These are phyloP conservation scores for Pichia sp. DNA, from an alignment of 1,139 yeast genomes.

Conservation along the genomic window DNA sequence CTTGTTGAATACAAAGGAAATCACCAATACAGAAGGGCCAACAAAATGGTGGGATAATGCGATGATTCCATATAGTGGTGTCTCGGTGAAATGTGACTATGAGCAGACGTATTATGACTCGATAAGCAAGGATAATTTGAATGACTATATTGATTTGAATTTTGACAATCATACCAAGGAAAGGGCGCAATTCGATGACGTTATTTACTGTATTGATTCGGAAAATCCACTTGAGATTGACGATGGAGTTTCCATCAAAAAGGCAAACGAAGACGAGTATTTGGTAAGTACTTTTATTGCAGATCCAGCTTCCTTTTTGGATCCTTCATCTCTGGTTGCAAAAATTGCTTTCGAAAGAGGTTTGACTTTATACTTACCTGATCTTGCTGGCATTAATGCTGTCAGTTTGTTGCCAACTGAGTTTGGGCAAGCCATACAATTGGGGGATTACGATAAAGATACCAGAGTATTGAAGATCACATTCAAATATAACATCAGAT, in stretches of 20 bases:
- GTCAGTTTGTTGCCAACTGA: constrained; percentile 68
- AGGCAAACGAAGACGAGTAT: constrained; percentile 34
- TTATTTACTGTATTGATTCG: constrained; percentile 83
- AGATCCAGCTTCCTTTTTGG: constrained; percentile 69
- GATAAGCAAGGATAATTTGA: constrained; percentile 22
- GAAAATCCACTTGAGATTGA: constrained; percentile 85
- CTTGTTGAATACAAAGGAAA: constrained; percentile 33
- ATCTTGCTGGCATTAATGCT: constrained; percentile 38
- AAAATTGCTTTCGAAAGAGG: constrained; percentile 58
- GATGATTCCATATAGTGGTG: constrained; percentile 39
- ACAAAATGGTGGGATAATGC: constrained; percentile 42
- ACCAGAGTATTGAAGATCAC: constrained; percentile 51
- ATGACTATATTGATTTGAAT: constrained; percentile 24
- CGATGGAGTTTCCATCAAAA: constrained; percentile 75
- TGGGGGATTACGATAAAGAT: constrained; percentile 44
- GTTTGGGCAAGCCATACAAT: constrained; percentile 51
- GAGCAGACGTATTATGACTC: constrained; percentile 40
- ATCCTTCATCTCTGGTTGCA: constrained; percentile 47
- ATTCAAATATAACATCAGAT: constrained; percentile 34
- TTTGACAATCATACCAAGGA: constrained; percentile 35
- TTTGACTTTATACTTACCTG: constrained; percentile 73
- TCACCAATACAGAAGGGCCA: constrained; percentile 42
- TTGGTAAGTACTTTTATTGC: constrained; percentile 74
- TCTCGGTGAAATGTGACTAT: constrained; percentile 38
- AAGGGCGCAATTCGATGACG: constrained; percentile 35